Percentiles rank a stretch among this genome's conserved stretches.
Evolutionary conservation across 495 filamentous ascomycete species (phyloP).

Genomic region (Penicillium goetzii): DNA sequence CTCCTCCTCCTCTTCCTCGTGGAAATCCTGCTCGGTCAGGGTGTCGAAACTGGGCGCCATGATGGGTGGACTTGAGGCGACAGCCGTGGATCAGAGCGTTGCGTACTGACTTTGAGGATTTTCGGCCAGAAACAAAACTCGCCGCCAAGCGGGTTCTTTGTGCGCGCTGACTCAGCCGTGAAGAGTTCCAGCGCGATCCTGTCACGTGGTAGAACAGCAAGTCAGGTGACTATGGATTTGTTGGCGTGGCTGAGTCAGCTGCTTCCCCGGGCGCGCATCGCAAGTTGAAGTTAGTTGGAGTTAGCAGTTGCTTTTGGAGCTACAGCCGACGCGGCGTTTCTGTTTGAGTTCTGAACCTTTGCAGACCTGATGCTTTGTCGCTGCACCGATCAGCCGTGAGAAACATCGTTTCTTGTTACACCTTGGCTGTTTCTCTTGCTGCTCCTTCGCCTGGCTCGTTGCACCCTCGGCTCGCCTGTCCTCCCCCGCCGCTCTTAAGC

Average conservation of each 20-base stretch:
- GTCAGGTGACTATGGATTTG: not conserved
- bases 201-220: not conserved
- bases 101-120: conserved; percentile 36
- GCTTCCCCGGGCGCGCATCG: conserved; percentile 17
- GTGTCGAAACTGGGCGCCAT: conserved; percentile 78
- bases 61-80: conserved; percentile 38
- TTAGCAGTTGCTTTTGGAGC: conserved; percentile 15
- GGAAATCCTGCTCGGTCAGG: conserved; percentile 75
- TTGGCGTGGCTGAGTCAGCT: conserved; percentile 14
- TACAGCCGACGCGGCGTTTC: conserved; percentile 13
- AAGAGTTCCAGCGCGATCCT: conserved; percentile 1
- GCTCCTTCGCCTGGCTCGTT: conserved; percentile 8
- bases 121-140: conserved; percentile 50
- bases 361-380: conserved; percentile 11
- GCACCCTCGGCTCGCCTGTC: conserved; percentile 11
- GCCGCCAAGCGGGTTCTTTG: conserved; percentile 41
- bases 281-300: conserved; percentile 2
- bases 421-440: not conserved
- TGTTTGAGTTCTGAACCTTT: conserved; percentile 7
- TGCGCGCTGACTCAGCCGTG: conserved; percentile 41
- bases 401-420: not conserved
- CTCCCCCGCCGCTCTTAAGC: conserved; percentile 48
- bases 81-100: conserved; percentile 28
- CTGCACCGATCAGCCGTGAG: not conserved
- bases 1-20: conserved; percentile 87